Evolutionary conservation across 805 yeast genomes (phyloP).

Genomic region (Brettanomyces sp.): DNA sequence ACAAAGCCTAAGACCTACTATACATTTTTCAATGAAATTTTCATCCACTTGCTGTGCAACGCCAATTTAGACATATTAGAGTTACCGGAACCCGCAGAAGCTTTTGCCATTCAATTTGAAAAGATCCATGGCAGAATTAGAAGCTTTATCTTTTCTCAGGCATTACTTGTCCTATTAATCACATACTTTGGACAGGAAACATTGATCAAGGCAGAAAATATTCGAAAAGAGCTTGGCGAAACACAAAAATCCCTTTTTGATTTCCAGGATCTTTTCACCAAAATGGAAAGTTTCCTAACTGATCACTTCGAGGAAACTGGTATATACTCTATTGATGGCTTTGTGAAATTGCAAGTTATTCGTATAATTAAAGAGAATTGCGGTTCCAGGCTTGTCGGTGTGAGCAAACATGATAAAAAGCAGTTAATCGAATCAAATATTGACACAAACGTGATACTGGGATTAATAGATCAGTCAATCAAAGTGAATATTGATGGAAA

Average conservation of each 20-base stretch:
- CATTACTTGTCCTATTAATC: background rate
- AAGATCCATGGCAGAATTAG: background rate
- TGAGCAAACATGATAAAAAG: background rate
- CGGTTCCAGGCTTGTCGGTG: background rate
- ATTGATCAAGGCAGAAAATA: background rate
- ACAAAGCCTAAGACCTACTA: background rate
- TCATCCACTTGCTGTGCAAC: constrained; percentile 9
- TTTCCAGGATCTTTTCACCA: background rate
- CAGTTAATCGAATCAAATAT: constrained; percentile 10
- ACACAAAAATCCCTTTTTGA: background rate
- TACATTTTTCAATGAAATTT: constrained; percentile 12
- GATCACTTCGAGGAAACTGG: background rate
- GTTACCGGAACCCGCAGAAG: background rate
- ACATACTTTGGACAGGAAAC: background rate
- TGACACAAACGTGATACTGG: constrained; percentile 8
- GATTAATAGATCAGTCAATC: constrained; percentile 12
- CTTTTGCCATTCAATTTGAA: background rate
- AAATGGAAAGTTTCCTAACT: background rate
- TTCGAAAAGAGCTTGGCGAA: background rate
- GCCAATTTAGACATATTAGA: background rate
- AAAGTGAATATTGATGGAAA: constrained; percentile 11
- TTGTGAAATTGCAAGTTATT: background rate
- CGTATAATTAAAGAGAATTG: background rate
- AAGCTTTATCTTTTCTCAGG: background rate
- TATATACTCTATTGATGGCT: background rate